Evolutionary conservation across 2,329 filamentous ascomycete species (phyloP), one percentile per base, ranked within the genome.

Genomic region (Cladosporium austrohemisphaericum): DNA sequence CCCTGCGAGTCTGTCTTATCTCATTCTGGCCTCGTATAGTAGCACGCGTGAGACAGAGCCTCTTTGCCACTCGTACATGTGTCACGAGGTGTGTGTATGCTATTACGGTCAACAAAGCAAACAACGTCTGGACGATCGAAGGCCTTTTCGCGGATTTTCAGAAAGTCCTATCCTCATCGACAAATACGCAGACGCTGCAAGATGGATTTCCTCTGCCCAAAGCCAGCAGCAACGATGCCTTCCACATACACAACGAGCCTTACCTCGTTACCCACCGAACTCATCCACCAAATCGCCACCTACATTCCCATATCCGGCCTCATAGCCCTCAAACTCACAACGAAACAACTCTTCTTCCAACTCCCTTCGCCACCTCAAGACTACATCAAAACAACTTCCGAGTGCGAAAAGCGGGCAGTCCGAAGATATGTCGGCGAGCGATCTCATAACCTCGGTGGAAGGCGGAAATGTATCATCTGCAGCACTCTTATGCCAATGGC

Each of bases 241-340:
- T 26, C 28, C 19, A 14, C 20, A 5, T 10, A n/a, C 10, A 35
- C 33, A 8, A 29, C 18, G 9, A 19, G 25, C 25, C 43, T 61
- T n/a, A 38, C 45, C 2, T 38, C 51, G 26, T 65, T 73, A 7
- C 71, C 71, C 18, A 55, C 66, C 47, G 65, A 69, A 35, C 47
- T 66, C n/a, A 56, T 65, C 32, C 56, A 58, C 26, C 49, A 57
- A 18, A 62, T 73, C 36, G 53, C 59, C 33, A 56, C 65, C 22
- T 53, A 65, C 52, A 64, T 74, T 7, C 59, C 66, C 5, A 57
- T 58, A 1, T 68, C 71, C 32, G 64, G 59, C 20, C 57, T 66
- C 16, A 56, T 72, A 7, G 61, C 71, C 3, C 60, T 72, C 8
- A 68, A 68, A 36, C 64, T 73, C 33, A 61, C 64, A 5, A 60